phyloP scores from a whole-genome alignment of 1,284 basidiomycete species.

The Trichosporon sp. region DNA sequence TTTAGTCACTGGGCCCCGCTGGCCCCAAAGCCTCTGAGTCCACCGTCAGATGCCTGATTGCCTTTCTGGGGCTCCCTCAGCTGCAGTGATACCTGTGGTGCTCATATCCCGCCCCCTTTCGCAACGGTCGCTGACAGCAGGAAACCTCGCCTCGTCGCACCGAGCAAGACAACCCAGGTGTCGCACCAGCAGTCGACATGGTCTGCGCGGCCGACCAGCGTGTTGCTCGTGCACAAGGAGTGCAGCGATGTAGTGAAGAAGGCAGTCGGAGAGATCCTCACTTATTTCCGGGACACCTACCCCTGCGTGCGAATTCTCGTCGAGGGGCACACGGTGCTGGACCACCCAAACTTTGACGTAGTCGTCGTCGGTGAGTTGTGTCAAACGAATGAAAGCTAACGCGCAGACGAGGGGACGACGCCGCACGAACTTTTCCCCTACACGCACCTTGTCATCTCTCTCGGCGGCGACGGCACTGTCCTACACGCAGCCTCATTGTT shows the following conservation, averaged over 20 bases:
- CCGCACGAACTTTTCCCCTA: conserved; percentile 33
- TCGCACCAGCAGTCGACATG: conserved; percentile 10
- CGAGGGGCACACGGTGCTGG: conserved; percentile 44
- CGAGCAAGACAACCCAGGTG: neutral
- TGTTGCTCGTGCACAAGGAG: conserved; percentile 60
- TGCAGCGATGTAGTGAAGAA: conserved; percentile 54
- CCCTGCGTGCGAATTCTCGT: conserved; percentile 42
- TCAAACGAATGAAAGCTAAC: neutral
- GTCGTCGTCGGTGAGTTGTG: conserved; percentile 34
- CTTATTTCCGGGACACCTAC: conserved; percentile 41
- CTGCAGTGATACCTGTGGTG: too few species aligned
- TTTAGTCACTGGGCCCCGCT: too few species aligned
- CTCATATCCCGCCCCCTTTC: too few species aligned
- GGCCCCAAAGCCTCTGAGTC: too few species aligned
- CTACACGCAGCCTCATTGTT: conserved; percentile 91
- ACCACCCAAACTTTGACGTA: conserved; percentile 38
- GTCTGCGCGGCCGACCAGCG: conserved; percentile 43
- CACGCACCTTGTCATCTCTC: conserved; percentile 81
- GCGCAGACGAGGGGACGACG: conserved; percentile 27
- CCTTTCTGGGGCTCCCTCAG: too few species aligned
- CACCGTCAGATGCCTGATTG: too few species aligned
- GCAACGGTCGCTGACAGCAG: neutral
- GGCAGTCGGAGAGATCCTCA: conserved; percentile 56
- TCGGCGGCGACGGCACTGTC: conserved; percentile 95
- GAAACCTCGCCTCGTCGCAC: conserved; percentile 12